Evolutionary conservation across 2,329 filamentous ascomycete species (phyloP).

Genomic region (Ramularia collo-cygni): DNA sequence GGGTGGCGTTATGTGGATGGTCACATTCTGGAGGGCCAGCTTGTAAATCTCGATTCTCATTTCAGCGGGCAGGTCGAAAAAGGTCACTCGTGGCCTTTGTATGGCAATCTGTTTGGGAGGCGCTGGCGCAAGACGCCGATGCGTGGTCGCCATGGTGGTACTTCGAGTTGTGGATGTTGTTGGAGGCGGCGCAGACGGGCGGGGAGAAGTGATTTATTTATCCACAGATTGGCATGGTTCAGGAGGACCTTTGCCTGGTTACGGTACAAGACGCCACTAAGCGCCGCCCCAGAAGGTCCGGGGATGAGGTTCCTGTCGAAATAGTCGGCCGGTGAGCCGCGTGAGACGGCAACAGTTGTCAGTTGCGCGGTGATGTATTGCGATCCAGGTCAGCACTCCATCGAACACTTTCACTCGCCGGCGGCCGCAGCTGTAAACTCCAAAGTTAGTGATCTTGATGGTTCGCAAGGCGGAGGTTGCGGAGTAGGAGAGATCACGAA

Average conservation of each 20-base stretch:
- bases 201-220: not conserved
- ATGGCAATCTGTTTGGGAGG: conserved; percentile 11
- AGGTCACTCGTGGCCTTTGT: conserved; percentile 12
- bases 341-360: not conserved
- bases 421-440: too few species aligned
- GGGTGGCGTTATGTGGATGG: conserved; percentile 26
- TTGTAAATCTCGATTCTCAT: conserved; percentile 29
- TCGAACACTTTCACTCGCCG: too few species aligned
- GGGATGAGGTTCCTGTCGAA: too few species aligned
- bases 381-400: conserved; percentile 1
- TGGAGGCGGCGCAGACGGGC: not conserved
- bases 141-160: conserved; percentile 7
- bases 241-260: conserved; percentile 6
- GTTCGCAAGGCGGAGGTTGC: too few species aligned
- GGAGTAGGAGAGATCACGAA: too few species aligned
- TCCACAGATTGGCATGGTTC: conserved; percentile 1
- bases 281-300: too few species aligned
- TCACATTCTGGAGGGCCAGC: conserved; percentile 23
- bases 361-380: too few species aligned
- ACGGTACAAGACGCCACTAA: conserved; percentile 9
- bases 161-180: conserved; percentile 2
- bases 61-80: conserved; percentile 29
- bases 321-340: not conserved
- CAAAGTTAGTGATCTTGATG: too few species aligned
- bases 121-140: conserved; percentile 16